Percentiles rank a stretch among this genome's conserved stretches.
These are phyloP conservation scores for Alectoria sarmentosa DNA, from an alignment of 495 filamentous ascomycete species.

Conservation along the genomic window DNA sequence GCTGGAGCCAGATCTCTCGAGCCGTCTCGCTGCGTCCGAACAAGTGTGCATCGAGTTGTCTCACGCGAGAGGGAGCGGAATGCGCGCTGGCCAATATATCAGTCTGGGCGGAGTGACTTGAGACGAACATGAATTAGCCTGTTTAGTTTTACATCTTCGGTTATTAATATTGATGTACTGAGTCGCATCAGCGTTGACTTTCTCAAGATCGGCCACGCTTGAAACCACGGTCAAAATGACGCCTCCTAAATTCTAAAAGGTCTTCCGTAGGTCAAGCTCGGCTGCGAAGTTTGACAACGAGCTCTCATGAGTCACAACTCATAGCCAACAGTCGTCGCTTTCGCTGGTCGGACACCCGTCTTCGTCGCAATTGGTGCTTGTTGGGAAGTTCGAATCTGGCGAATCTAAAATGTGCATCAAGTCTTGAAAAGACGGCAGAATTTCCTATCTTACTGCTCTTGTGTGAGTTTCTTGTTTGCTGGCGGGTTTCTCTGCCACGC, in stretches of 20 bases:
- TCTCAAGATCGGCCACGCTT: constrained; percentile 2
- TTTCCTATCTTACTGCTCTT: background rate
- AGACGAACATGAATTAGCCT: too few relatives aligned
- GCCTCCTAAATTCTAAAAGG: too few relatives aligned
- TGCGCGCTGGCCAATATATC: background rate
- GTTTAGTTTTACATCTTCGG: background rate
- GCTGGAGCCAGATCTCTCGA: constrained; percentile 21
- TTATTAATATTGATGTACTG: constrained; percentile 11
- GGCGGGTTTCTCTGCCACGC: background rate
- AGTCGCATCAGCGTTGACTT: constrained; percentile 17
- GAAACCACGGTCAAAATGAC: constrained; percentile 18
- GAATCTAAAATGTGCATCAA: background rate
- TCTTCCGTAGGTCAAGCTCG: too few relatives aligned
- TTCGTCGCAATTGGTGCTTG: too few relatives aligned
- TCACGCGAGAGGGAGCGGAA: constrained; percentile 1
- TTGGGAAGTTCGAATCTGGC: background rate
- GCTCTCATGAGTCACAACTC: too few relatives aligned
- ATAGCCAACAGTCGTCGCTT: too few relatives aligned
- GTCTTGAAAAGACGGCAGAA: background rate
- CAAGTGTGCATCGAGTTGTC: constrained; percentile 9
- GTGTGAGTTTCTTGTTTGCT: background rate
- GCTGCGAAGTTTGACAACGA: too few relatives aligned
- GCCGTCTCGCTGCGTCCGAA: constrained; percentile 18
- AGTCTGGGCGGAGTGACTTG: background rate
- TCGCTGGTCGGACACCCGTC: too few relatives aligned